These are phyloP conservation scores for Geranomyces michiganensis DNA, from an alignment of 192 early-diverging fungal genomes.

Conservation along the genomic window DNA sequence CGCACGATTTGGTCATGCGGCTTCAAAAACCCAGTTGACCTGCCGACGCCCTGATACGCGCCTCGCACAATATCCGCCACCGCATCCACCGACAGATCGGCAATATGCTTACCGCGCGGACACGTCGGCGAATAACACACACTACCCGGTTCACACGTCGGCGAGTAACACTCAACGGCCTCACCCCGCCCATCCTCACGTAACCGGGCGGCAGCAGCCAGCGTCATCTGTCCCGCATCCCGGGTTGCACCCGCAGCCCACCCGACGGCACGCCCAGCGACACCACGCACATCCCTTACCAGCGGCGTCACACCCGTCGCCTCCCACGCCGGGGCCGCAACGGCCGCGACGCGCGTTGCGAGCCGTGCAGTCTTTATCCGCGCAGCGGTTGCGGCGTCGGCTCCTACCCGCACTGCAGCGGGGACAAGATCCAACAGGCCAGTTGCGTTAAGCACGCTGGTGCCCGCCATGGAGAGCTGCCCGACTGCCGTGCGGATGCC, in stretches of 20 bases:
- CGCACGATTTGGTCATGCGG: not conserved
- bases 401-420: constrained; percentile 39
- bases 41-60: constrained; percentile 4
- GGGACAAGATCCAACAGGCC: constrained; percentile 51
- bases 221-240: constrained; percentile 22
- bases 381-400: constrained; percentile 29
- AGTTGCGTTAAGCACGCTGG: constrained; percentile 47
- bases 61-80: constrained; percentile 35
- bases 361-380: constrained; percentile 9
- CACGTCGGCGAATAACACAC: constrained; percentile 55
- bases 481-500: constrained; percentile 47
- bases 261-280: constrained; percentile 1
- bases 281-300: constrained; percentile 1
- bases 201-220: constrained; percentile 34
- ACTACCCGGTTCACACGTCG: constrained; percentile 46
- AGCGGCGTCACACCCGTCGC: constrained; percentile 32
- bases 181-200: constrained; percentile 48
- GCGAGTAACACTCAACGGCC: constrained; percentile 48
- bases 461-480: constrained; percentile 44
- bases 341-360: not conserved
- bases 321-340: constrained; percentile 23
- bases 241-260: constrained; percentile 22
- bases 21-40: constrained; percentile 1
- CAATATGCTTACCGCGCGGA: constrained; percentile 36
- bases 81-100: constrained; percentile 35